phyloP scores from a whole-genome alignment of 352 stramenopile species.

The Lagenidium giganteum region DNA sequence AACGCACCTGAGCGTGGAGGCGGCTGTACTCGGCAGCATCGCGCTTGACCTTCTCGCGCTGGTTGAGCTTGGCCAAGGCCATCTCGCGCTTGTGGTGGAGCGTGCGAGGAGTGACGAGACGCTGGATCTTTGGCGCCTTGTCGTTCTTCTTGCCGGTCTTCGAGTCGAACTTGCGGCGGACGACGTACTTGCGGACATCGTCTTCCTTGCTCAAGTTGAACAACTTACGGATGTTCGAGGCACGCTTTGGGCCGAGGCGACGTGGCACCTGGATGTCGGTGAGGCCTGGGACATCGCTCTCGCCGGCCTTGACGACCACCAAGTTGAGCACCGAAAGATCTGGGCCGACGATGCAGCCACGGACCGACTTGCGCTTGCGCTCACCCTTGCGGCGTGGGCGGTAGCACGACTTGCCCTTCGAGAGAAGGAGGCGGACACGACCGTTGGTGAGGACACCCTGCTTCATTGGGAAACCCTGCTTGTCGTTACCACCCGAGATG shows the following conservation, averaged over 20 bases:
- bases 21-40: conserved; percentile 97
- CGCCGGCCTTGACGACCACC: conserved; percentile 97
- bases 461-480: conserved; percentile 99
- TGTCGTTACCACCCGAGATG: conserved; percentile 99
- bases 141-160: conserved; percentile 98
- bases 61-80: conserved; percentile 76
- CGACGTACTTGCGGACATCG: conserved; percentile 99
- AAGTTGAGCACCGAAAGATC: conserved; percentile 99
- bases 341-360: conserved; percentile 98
- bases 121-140: conserved; percentile 99
- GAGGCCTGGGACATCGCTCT: conserved; percentile 94
- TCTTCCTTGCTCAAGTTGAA: conserved; percentile 99
- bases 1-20: conserved; percentile 90
- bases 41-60: conserved; percentile 89
- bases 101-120: conserved; percentile 96
- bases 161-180: conserved; percentile 97
- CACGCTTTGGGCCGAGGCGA: conserved; percentile 98
- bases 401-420: conserved; percentile 98
- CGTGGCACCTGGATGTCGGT: conserved; percentile 96
- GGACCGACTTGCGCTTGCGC: conserved; percentile 99
- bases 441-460: conserved; percentile 99
- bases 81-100: conserved; percentile 96
- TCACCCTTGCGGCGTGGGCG: conserved; percentile 92
- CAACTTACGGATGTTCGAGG: conserved; percentile 99
- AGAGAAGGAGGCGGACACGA: conserved; percentile 97